Evolutionary conservation across 31 red algal species (phyloP), one percentile per base, ranked within the genome.

Genomic region (Porphyra umbilicalis): DNA sequence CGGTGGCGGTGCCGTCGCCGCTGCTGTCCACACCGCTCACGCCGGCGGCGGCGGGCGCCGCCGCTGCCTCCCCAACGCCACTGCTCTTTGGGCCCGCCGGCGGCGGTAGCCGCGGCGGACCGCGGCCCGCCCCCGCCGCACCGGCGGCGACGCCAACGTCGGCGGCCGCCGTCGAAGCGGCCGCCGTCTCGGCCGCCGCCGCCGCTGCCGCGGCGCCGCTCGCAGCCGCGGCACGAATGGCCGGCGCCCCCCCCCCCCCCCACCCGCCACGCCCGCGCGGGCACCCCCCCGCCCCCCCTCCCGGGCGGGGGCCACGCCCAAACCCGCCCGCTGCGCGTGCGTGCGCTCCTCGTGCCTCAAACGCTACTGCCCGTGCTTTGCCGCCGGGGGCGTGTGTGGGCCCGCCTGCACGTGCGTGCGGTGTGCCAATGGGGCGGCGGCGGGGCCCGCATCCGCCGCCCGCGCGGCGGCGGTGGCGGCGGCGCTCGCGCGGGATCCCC

Each of bases 301-400:
- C n/a, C n/a, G n/a, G n/a, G n/a, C n/a, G n/a, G n/a, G n/a, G n/a
- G n/a, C n/a, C n/a, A n/a, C n/a, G n/a, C n/a, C n/a, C n/a, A n/a
- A n/a, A n/a, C n/a, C n/a, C n/a, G n/a, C n/a, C 25, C 57, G 57
- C 71, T 88, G 90, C 71, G 85, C 79, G 71, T 93, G 85, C 82
- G 87, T 84, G 84, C 81, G 85, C 30, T 81, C 83, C 14, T 33
- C 39, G 42, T 92, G 90, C 76, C 81, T 92, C 36, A 92, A 92
- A 80, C 57, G 86, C 32, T 92, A 92, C 81, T 92, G 90, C 77
- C 81, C 84, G 29, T 92, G 90, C 68, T 92, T 92, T 77, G 90
- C 90, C 34, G 35, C 35, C 30, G 86, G 85, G 37, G 81, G 85
- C 38, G 37, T 79, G 29, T 92, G 90, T 35, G 84, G 83, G 0